Conservation (phyloP, 768 basidiomycete genomes). For the Auriscalpium microsporum region DNA sequence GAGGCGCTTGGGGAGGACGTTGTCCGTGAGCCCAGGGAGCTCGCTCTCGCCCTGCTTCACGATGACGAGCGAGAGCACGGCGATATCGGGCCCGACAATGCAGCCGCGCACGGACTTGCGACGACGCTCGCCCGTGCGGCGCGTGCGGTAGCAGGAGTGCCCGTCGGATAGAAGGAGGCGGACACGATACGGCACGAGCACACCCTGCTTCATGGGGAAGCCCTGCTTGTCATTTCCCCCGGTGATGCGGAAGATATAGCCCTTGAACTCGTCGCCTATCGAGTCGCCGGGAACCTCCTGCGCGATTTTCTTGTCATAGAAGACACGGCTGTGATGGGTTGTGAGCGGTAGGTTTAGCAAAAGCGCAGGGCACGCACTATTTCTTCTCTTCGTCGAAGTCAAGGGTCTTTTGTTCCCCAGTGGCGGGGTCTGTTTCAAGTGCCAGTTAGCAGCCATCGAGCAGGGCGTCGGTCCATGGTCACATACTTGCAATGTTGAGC, state of each 20-base stretch:
- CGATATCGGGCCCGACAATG: conserved; percentile 95
- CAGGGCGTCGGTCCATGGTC: neutral
- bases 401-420: conserved; percentile 93
- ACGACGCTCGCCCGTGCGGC: conserved; percentile 92
- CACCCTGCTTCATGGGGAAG: conserved; percentile 99
- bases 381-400: conserved; percentile 89
- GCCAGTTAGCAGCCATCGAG: neutral
- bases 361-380: conserved; percentile 40
- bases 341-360: conserved; percentile 1
- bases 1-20: conserved; percentile 86
- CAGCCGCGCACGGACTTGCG: conserved; percentile 98
- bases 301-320: conserved; percentile 95
- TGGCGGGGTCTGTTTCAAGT: conserved; percentile 72
- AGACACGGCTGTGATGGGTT: conserved; percentile 59
- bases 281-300: conserved; percentile 90
- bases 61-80: conserved; percentile 87
- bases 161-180: conserved; percentile 89
- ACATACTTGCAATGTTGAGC: conserved; percentile 93
- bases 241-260: conserved; percentile 93
- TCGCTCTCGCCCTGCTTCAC: conserved; percentile 94
- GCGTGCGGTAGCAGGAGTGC: conserved; percentile 94
- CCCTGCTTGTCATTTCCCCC: conserved; percentile 99
- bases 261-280: conserved; percentile 93
- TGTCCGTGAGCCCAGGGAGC: conserved; percentile 87
- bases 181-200: conserved; percentile 90